Base-by-base conservation (phyloP, 805 yeast species). In the Sugiyamaella chiloensis region DNA sequence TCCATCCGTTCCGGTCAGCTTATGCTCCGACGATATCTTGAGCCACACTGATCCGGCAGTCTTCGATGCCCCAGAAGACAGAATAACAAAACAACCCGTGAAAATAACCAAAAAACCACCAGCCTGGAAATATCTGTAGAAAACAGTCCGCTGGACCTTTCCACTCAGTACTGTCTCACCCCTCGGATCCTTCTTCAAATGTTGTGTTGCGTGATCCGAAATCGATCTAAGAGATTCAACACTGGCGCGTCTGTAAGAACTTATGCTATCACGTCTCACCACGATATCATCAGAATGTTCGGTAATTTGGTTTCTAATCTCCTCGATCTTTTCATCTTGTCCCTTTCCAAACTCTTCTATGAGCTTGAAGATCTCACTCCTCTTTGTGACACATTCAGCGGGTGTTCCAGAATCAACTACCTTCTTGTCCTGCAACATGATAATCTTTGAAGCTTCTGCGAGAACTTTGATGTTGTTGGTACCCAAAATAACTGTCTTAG, bases 21-120 rank as follows among this genome's bases (percentile, higher is more conserved):
- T 87, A n/a, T 83, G 76, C 62, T 87, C 95, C 19, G 95, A 85
- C 95, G 95, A 87, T 61, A 84, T 83, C 61, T 87, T 87, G 62
- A 87, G 74, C 96, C 96, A 87, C 51, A 85, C 72, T 58, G 80
- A 85, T 32, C 85, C 79, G 37, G 69, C 65, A 44, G 85, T 87
- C 51, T 79, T 74, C 77, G 80, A 81, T 0, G 84, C 2, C 56
- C 46, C 39, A 83, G 56, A 59, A 79, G 79, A 1, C 57, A 46
- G 35, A 83, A 57, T 59, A 79, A 79, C 4, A 83, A 57, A 0
- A 69, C n/a, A 19, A 36, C 47, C 27, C 7, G 41, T 3, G 9
- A 41, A 8, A 11, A 51, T 43, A 27, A 40, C 29, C 17, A 12
- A 20, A 5, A 36, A 76, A 53, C 85, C 85, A 72, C 95, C 87